A percentile compares a stretch with the other conserved stretches of the same genome.
phyloP scores from a whole-genome alignment of 768 basidiomycete species.

The Melanogaster broomeanus region DNA sequence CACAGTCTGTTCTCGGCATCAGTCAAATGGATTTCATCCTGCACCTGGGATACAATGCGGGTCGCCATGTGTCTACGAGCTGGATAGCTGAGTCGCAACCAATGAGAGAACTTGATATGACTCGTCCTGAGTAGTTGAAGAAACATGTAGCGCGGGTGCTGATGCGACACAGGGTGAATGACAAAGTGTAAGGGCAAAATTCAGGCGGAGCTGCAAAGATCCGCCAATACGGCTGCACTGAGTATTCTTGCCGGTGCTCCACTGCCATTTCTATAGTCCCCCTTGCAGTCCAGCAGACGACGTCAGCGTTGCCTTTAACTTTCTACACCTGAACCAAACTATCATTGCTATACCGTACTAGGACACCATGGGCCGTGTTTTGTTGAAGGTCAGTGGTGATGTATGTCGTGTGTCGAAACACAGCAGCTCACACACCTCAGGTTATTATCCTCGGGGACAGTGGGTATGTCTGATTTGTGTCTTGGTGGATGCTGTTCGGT shows the following conservation, averaged over 20 bases:
- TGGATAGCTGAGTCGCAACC: conserved; percentile 3
- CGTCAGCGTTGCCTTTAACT: not conserved
- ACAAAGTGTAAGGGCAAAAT: conserved; percentile 6
- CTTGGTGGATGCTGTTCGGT: conserved; percentile 1
- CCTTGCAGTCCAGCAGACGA: conserved; percentile 10
- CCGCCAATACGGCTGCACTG: conserved; percentile 15
- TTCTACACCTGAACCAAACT: not conserved
- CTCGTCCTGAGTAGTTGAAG: not conserved
- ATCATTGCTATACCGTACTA: not conserved
- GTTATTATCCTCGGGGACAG: conserved; percentile 99
- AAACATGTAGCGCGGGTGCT: not conserved
- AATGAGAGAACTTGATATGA: not conserved
- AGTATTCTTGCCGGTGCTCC: conserved; percentile 17
- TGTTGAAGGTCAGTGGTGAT: conserved; percentile 66
- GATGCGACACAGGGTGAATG: not conserved
- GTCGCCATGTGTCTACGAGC: conserved; percentile 30
- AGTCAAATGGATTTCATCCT: conserved; percentile 54
- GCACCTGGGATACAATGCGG: conserved; percentile 33
- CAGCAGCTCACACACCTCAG: conserved; percentile 41
- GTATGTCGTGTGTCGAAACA: not conserved
- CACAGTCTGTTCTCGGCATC: conserved; percentile 71
- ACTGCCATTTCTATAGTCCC: conserved; percentile 14
- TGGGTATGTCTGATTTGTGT: conserved; percentile 57
- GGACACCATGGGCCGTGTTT: conserved; percentile 73
- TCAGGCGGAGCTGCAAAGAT: conserved; percentile 28